phyloP scores from a whole-genome alignment of 192 early-diverging fungal species.

The Chytriomyces confervae region DNA sequence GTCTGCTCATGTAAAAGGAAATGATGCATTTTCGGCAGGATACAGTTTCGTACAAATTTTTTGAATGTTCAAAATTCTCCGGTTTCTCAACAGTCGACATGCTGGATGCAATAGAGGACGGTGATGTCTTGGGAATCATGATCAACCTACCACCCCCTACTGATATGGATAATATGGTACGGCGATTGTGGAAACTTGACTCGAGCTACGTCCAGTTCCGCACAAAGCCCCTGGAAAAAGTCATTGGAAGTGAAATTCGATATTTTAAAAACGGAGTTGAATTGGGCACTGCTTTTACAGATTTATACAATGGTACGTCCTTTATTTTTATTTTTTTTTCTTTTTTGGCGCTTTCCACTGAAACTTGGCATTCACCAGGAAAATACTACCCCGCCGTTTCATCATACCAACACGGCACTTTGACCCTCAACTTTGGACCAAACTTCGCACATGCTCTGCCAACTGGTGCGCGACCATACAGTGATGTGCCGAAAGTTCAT shows the following conservation, averaged over 20 bases:
- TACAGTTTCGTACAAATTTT: constrained; percentile 39
- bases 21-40: constrained; percentile 39
- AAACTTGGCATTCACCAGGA: constrained; percentile 29
- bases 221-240: constrained; percentile 38
- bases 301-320: constrained; percentile 61
- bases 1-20: not conserved
- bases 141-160: constrained; percentile 37
- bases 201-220: constrained; percentile 43
- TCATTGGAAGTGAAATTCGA: constrained; percentile 62
- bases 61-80: not conserved
- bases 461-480: constrained; percentile 38
- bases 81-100: not conserved
- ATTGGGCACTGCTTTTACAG: constrained; percentile 68
- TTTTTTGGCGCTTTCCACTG: not conserved
- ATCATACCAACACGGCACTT: constrained; percentile 65
- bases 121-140: constrained; percentile 48
- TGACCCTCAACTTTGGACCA: constrained; percentile 74
- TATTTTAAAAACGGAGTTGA: constrained; percentile 72
- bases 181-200: constrained; percentile 40
- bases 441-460: constrained; percentile 67
- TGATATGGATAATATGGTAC: constrained; percentile 42
- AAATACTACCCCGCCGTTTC: constrained; percentile 83
- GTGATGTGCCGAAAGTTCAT: constrained; percentile 35
- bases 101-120: constrained; percentile 34
- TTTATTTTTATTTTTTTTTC: constrained; percentile 1